Evolutionary conservation across 768 basidiomycete genomes (phyloP).

Genomic region (Amanita thiersii): DNA sequence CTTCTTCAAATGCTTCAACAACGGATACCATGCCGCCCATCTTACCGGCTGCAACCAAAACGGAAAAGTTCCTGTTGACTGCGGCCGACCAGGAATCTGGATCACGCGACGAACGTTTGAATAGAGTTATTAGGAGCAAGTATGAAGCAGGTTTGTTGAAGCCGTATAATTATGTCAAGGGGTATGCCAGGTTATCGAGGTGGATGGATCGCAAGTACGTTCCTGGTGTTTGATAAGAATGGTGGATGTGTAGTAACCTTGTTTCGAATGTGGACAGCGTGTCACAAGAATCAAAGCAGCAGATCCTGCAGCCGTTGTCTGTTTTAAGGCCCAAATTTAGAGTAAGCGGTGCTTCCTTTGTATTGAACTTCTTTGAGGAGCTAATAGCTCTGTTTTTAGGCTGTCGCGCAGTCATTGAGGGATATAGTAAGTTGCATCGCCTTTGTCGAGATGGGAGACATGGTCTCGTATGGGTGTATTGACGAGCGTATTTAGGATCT

Average conservation of each 20-base stretch:
- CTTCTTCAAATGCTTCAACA: constrained; percentile 8
- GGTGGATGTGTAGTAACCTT: constrained; percentile 4
- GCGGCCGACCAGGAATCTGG: constrained; percentile 94
- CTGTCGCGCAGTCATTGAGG: constrained; percentile 75
- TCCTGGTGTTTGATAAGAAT: background rate
- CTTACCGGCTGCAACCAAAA: constrained; percentile 67
- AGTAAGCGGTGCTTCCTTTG: constrained; percentile 28
- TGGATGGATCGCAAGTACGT: constrained; percentile 93
- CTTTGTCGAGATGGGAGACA: constrained; percentile 1
- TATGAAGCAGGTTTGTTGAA: constrained; percentile 94
- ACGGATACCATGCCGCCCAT: constrained; percentile 40
- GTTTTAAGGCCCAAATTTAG: constrained; percentile 81
- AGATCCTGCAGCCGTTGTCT: constrained; percentile 85
- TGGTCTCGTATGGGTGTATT: constrained; percentile 5
- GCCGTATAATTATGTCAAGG: constrained; percentile 96
- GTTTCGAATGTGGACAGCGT: constrained; percentile 56
- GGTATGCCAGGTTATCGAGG: constrained; percentile 81
- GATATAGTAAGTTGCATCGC: constrained; percentile 50
- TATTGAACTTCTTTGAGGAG: no score
- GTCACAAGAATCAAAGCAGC: constrained; percentile 83
- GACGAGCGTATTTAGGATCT: constrained; percentile 50
- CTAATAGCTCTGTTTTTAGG: constrained; percentile 29
- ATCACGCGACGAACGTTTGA: constrained; percentile 82
- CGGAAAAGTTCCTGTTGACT: constrained; percentile 84
- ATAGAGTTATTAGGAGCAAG: constrained; percentile 89